These are phyloP conservation scores for Botrytis cinerea DNA, from an alignment of 2,329 filamentous ascomycete species.

Conservation along the genomic window DNA sequence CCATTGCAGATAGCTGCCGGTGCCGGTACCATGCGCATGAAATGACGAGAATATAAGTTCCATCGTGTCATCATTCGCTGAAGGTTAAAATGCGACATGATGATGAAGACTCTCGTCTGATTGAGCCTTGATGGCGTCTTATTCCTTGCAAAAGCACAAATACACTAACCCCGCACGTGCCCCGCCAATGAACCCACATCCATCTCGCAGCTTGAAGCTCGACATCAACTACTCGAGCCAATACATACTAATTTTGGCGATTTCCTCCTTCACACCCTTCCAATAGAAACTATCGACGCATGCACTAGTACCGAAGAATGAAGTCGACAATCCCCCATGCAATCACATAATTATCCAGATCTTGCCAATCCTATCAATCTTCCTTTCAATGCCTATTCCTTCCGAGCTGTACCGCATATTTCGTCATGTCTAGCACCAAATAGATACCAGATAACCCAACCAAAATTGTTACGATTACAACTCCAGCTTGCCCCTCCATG, in stretches of 20 bases:
- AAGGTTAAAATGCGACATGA: constrained; percentile 6
- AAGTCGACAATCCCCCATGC: constrained; percentile 20
- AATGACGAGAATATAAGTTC: constrained; percentile 5
- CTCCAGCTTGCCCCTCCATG: constrained; percentile 1
- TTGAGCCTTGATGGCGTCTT: constrained; percentile 33
- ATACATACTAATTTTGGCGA: neutral
- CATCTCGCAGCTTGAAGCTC: neutral
- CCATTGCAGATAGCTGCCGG: neutral
- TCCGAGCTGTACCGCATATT: neutral
- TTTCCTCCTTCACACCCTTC: neutral
- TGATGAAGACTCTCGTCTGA: constrained; percentile 19
- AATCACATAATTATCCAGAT: constrained; percentile 15
- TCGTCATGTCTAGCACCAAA: neutral
- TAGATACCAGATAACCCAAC: neutral
- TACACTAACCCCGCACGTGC: constrained; percentile 10
- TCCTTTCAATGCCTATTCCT: neutral
- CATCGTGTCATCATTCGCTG: constrained; percentile 9
- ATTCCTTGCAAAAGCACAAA: constrained; percentile 23
- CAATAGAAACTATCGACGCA: neutral
- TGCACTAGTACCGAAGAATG: neutral
- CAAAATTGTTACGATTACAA: neutral
- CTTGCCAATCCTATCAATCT: constrained; percentile 1
- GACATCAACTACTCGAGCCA: neutral
- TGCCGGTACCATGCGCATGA: constrained; percentile 5
- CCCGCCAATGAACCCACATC: constrained; percentile 6